Base-by-base conservation (phyloP, 179 eudicot species). In the Nepenthes alata region DNA sequence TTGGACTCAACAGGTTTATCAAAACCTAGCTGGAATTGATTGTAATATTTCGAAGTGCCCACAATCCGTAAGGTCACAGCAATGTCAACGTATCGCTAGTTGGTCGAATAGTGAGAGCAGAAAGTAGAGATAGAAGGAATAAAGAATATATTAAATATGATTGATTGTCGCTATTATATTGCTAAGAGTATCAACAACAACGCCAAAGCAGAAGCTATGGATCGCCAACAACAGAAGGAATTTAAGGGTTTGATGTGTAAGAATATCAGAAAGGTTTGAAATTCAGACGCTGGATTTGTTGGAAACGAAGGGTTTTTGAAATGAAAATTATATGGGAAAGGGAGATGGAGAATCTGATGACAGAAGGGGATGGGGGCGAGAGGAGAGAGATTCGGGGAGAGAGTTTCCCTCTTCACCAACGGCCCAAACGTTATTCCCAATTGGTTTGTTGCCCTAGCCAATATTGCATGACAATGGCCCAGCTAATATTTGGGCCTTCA, bases 1-100 rank as follows among this genome's bases (percentile, higher is more conserved):
- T 5, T 5, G 14, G 5, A 11, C 16, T 16, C 13, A 12, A 15
- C 55, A 52, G 16, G 16, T 52, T 52, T 52, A 16, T n/a, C 55
- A 1, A 73, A 68, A 72, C 72, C 76, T 73, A 73, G 55, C 64
- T 37, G 11, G 14, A 61, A 67, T 37, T 16, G 59, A 7, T 45
- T 50, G 37, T 57, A 61, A 45, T 45, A 35, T 44, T 44, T 35
- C 47, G 58, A 65, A 35, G 13, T 35, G 60, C 41, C 8, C 8
- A 41, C 59, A 72, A 57, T 13, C 38, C n/a, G 6, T 51, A 56
- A 5, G 64, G 51, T 16, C 44, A 47, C 60, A 55, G 39, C 54
- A 66, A 67, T 62, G 68, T 58, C 58, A 35, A 54, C 15, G 16
- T 59, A 67, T 63, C 37, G 37, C 45, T 41, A 41, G 45, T 41